These are phyloP conservation scores for Rickenella mellea DNA, from an alignment of 768 basidiomycete species.

Conservation along the genomic window DNA sequence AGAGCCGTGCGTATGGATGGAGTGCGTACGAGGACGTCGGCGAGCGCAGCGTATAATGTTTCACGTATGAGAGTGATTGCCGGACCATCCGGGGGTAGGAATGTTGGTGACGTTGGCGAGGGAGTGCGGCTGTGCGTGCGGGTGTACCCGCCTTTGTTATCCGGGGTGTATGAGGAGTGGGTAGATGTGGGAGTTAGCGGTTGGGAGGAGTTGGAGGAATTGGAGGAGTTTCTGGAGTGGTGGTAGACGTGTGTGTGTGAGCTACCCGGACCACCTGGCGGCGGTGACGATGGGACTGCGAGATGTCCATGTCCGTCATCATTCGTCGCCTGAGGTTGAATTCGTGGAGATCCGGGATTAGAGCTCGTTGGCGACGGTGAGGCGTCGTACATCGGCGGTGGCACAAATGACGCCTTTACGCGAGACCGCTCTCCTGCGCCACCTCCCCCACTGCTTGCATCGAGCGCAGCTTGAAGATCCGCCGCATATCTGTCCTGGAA, in stretches of 20 bases:
- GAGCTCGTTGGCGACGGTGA: constrained; percentile 15
- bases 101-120: constrained; percentile 17
- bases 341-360: constrained; percentile 10
- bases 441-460: constrained; percentile 35
- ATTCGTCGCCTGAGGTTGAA: not conserved
- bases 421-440: constrained; percentile 13
- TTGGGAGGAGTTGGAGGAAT: constrained; percentile 10
- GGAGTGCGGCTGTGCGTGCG: constrained; percentile 10
- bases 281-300: not conserved
- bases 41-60: constrained; percentile 76
- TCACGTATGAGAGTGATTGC: constrained; percentile 77
- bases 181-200: constrained; percentile 15
- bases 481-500: constrained; percentile 73
- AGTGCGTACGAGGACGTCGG: constrained; percentile 51
- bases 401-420: constrained; percentile 53
- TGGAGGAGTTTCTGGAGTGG: constrained; percentile 2
- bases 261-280: constrained; percentile 8
- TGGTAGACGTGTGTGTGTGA: constrained; percentile 15
- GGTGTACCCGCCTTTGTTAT: too few relatives aligned
- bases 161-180: constrained; percentile 22
- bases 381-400: constrained; percentile 57
- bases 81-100: constrained; percentile 32
- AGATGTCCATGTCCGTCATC: not conserved
- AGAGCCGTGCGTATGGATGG: constrained; percentile 48
- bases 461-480: constrained; percentile 74